These are phyloP conservation scores for Dentipellis fragilis DNA, from an alignment of 768 basidiomycete genomes.

Conservation along the genomic window DNA sequence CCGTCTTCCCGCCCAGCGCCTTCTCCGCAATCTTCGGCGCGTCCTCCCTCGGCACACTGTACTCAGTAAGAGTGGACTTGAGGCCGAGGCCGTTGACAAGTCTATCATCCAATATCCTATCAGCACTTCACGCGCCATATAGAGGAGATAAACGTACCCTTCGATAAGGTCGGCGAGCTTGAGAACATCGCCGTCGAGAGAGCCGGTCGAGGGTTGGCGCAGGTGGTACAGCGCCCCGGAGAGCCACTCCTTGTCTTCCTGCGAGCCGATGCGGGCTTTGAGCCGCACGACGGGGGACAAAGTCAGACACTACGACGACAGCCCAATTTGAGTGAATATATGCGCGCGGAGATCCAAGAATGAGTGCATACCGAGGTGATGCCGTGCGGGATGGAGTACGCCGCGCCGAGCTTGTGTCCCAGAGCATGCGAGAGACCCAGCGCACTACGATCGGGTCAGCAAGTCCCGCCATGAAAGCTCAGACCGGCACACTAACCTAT, in stretches of 20 bases:
- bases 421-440: conserved; percentile 71
- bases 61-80: conserved; percentile 44
- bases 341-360: not conserved
- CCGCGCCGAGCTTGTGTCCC: conserved; percentile 64
- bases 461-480: not conserved
- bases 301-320: conserved; percentile 49
- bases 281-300: conserved; percentile 53
- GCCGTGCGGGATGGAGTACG: conserved; percentile 71
- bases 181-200: conserved; percentile 51
- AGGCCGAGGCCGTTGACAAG: conserved; percentile 53
- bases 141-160: conserved; percentile 29
- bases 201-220: conserved; percentile 48
- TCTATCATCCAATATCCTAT: conserved; percentile 22
- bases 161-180: conserved; percentile 44
- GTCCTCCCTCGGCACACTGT: conserved; percentile 54
- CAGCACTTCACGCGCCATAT: not conserved
- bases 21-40: conserved; percentile 41
- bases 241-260: conserved; percentile 54
- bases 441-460: conserved; percentile 27
- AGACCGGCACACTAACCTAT: conserved; percentile 29
- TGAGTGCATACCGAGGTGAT: conserved; percentile 64
- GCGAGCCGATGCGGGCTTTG: conserved; percentile 44
- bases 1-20: conserved; percentile 33
- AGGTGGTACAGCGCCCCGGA: conserved; percentile 50
- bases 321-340: not conserved